Evolutionary conservation across 2,329 filamentous ascomycete genomes (phyloP).

Genomic region (Aschersonia sp.): DNA sequence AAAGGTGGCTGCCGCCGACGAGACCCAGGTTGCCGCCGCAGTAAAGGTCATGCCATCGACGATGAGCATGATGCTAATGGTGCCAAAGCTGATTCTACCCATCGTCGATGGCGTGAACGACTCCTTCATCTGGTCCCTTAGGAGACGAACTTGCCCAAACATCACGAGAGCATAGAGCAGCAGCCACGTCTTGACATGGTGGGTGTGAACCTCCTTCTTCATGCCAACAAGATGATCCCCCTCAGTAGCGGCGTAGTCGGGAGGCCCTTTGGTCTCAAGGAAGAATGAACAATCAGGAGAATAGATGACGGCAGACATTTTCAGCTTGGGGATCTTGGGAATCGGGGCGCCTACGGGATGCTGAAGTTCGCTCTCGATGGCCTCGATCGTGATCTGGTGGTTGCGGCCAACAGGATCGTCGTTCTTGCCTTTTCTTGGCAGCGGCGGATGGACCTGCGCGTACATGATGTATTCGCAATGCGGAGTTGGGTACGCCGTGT

Average conservation of each 20-base stretch:
- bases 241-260: slow-evolving; percentile 33
- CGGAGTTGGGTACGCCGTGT: slow-evolving; percentile 43
- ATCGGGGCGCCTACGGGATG: slow-evolving; percentile 45
- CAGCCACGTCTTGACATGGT: slow-evolving; percentile 43
- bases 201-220: slow-evolving; percentile 45
- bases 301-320: slow-evolving; percentile 49
- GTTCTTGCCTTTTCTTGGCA: slow-evolving; percentile 15
- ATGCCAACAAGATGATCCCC: slow-evolving; percentile 42
- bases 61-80: slow-evolving; percentile 44
- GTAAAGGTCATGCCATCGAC: slow-evolving; percentile 46
- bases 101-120: slow-evolving; percentile 53
- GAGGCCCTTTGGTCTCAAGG: slow-evolving; percentile 49
- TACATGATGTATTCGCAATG: slow-evolving; percentile 87
- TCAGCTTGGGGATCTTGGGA: slow-evolving; percentile 36
- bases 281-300: slow-evolving; percentile 56
- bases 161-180: slow-evolving; percentile 40
- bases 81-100: slow-evolving; percentile 50
- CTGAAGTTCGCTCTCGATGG: slow-evolving; percentile 48
- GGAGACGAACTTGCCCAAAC: slow-evolving; percentile 44
- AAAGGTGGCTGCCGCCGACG: slow-evolving; percentile 39
- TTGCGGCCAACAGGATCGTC: slow-evolving; percentile 16
- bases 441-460: slow-evolving; percentile 55
- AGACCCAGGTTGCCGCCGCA: slow-evolving; percentile 38
- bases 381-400: slow-evolving; percentile 25
- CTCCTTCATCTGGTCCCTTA: slow-evolving; percentile 51